Conservation (phyloP, 2,329 filamentous ascomycete genomes). For the Alternaria conjuncta region DNA sequence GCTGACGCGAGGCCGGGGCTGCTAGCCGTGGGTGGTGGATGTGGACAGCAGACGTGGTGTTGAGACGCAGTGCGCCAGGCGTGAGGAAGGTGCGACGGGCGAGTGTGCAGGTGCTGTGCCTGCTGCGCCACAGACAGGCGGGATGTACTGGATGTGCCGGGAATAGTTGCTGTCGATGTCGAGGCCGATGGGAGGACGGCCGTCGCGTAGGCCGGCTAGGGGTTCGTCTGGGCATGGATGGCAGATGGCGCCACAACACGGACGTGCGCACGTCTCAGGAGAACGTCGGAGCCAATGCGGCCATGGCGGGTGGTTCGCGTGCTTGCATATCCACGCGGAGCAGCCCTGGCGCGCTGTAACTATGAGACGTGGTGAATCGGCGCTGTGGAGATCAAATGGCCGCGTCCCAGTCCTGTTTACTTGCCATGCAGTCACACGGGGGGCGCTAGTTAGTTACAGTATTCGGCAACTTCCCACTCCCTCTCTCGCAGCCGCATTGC, state of each 20-base stretch:
- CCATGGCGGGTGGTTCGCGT: slow-evolving; percentile 6
- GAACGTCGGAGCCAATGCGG: slow-evolving; percentile 29
- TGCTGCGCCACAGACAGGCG: slow-evolving; percentile 1
- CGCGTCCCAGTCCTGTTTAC: background rate
- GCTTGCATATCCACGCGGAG: slow-evolving; percentile 15
- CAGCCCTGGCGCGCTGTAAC: slow-evolving; percentile 1
- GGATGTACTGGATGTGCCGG: background rate
- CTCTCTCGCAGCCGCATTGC: slow-evolving; percentile 20
- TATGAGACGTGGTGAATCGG: background rate
- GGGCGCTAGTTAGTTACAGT: slow-evolving; percentile 9
- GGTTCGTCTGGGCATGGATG: background rate
- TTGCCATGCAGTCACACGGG: slow-evolving; percentile 5
- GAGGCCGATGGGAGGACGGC: background rate
- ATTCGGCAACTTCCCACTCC: slow-evolving; percentile 27
- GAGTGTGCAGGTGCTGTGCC: background rate
- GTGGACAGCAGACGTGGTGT: slow-evolving; percentile 1
- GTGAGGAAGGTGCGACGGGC: slow-evolving; percentile 1
- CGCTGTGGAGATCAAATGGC: background rate
- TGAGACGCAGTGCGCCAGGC: slow-evolving; percentile 6
- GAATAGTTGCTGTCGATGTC: background rate
- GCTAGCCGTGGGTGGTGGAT: background rate
- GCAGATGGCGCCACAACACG: slow-evolving; percentile 17
- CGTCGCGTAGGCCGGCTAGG: background rate
- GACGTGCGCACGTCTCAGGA: slow-evolving; percentile 35
- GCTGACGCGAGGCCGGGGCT: background rate